phyloP scores from a whole-genome alignment of 2,329 filamentous ascomycete species.

The Alternaria burnsii region DNA sequence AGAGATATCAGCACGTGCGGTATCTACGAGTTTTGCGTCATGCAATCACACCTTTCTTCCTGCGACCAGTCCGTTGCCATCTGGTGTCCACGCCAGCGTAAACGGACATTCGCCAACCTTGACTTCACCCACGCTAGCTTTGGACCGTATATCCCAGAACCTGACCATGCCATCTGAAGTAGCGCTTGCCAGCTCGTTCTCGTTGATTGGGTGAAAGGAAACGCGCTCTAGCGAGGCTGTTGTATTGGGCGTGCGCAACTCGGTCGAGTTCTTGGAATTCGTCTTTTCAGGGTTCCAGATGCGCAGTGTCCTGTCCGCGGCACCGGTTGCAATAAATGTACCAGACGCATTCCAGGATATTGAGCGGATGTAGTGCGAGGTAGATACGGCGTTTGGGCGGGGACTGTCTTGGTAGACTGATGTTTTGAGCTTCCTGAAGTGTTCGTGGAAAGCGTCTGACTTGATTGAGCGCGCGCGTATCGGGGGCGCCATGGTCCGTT shows the following conservation, averaged over 20 bases:
- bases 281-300: constrained; percentile 84
- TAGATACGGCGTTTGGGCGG: constrained; percentile 44
- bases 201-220: constrained; percentile 78
- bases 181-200: constrained; percentile 78
- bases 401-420: constrained; percentile 67
- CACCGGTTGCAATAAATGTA: constrained; percentile 82
- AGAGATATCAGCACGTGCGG: background rate
- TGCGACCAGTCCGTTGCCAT: constrained; percentile 74
- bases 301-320: constrained; percentile 73
- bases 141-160: constrained; percentile 82
- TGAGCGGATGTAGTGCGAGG: constrained; percentile 65
- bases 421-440: constrained; percentile 74
- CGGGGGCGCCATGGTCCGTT: constrained; percentile 47
- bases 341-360: constrained; percentile 91
- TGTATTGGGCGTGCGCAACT: constrained; percentile 70
- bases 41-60: constrained; percentile 72
- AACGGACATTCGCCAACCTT: constrained; percentile 69
- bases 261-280: constrained; percentile 76
- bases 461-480: constrained; percentile 65
- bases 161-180: constrained; percentile 77
- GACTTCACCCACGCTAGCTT: constrained; percentile 74
- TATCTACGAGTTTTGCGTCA: background rate
- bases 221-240: constrained; percentile 70
- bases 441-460: constrained; percentile 73
- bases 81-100: constrained; percentile 76